Percentiles rank a stretch among this genome's conserved stretches.
Evolutionary conservation across 2,329 filamentous ascomycete species (phyloP).

Genomic region (Basipetospora sp.): DNA sequence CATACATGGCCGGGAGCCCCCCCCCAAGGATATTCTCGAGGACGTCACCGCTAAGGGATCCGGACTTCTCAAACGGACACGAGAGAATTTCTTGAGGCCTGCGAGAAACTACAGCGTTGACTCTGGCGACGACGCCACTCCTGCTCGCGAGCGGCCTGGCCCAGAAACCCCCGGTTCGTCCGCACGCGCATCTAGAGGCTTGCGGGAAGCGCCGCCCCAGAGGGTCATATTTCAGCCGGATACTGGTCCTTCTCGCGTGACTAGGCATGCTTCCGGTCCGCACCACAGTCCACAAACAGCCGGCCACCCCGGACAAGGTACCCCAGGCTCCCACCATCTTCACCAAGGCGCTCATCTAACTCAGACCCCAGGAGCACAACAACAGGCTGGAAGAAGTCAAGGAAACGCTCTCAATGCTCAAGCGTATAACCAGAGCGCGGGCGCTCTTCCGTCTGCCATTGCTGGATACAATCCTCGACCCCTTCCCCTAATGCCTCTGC

Average conservation of each 20-base stretch:
- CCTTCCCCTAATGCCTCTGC: conserved; percentile 30
- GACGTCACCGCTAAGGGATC: conserved; percentile 76
- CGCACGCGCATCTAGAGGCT: conserved; percentile 45
- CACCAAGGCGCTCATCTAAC: conserved; percentile 7
- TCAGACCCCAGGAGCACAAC: conserved; percentile 11
- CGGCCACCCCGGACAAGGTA: conserved; percentile 29
- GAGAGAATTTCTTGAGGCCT: conserved; percentile 54
- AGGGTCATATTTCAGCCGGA: conserved; percentile 76
- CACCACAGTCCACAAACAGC: conserved; percentile 13
- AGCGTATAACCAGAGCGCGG: conserved; percentile 36
- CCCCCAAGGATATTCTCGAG: conserved; percentile 77
- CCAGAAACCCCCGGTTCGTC: conserved; percentile 37
- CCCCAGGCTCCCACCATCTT: conserved; percentile 31
- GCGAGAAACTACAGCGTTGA: conserved; percentile 39
- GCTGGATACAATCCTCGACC: conserved; percentile 43
- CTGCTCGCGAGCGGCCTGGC: conserved; percentile 35
- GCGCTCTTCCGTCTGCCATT: conserved; percentile 24
- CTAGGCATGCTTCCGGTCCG: conserved; percentile 36
- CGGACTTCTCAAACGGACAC: conserved; percentile 59
- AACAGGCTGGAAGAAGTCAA: conserved; percentile 12
- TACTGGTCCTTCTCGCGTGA: conserved; percentile 41
- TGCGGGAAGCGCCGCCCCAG: conserved; percentile 73
- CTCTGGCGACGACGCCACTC: conserved; percentile 45
- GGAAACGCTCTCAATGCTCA: conserved; percentile 13
- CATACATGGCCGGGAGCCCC: conserved; percentile 64